phyloP scores from a whole-genome alignment of 345 rosid genomes.

The Salix viminalis region DNA sequence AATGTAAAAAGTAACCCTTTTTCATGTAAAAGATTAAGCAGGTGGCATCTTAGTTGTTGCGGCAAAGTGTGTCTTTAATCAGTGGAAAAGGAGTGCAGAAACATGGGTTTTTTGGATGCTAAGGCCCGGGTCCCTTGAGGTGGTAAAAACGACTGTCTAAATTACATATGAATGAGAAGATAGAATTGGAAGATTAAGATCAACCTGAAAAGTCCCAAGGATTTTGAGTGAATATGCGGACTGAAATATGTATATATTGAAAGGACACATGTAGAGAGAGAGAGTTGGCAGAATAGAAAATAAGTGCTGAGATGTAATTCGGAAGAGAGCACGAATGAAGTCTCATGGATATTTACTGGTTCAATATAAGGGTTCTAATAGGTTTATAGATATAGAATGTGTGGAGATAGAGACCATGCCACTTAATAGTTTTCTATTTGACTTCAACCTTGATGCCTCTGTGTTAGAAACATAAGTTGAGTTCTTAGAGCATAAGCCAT shows the following conservation, averaged over 20 bases:
- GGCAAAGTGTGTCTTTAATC: not conserved
- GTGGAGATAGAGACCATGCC: not conserved
- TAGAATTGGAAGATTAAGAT: not conserved
- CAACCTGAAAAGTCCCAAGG: not conserved
- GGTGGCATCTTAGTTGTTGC: not conserved
- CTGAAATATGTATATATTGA: not conserved
- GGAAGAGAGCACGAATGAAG: not conserved
- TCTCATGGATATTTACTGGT: not conserved
- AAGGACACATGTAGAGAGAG: not conserved
- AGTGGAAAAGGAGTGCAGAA: not conserved
- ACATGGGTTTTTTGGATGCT: not conserved
- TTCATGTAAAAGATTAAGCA: not conserved
- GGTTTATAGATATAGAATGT: not conserved
- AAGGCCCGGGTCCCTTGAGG: not conserved
- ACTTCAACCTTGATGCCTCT: not conserved
- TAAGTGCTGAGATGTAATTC: not conserved
- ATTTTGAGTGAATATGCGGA: not conserved
- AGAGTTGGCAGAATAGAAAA: not conserved
- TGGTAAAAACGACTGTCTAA: not conserved
- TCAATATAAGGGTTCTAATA: not conserved
- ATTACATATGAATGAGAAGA: not conserved
- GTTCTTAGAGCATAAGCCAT: not conserved
- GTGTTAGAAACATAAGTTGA: not conserved
- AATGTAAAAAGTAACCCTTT: not conserved
- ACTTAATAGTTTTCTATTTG: not conserved